phyloP scores from a whole-genome alignment of 768 basidiomycete species.

The Leccinum subgranulosum region DNA sequence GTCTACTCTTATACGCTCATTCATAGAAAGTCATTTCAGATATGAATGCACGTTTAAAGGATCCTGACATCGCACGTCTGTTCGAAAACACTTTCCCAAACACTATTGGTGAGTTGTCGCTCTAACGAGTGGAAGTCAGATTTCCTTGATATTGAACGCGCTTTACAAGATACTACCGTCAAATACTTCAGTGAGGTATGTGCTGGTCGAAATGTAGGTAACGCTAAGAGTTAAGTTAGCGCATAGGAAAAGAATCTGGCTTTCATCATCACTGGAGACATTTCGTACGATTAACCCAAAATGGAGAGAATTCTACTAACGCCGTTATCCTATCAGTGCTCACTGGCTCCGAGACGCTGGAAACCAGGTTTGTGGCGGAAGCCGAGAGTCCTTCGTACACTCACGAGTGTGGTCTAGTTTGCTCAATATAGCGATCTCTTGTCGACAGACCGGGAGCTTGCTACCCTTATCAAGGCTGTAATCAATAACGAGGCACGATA shows the following conservation, averaged over 20 bases:
- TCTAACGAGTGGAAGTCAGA: neutral
- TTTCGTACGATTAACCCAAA: slow-evolving; percentile 51
- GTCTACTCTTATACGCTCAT: neutral
- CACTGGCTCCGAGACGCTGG: slow-evolving; percentile 84
- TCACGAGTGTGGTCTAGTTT: slow-evolving; percentile 43
- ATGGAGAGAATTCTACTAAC: slow-evolving; percentile 5
- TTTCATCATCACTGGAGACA: slow-evolving; percentile 81
- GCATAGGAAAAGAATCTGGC: slow-evolving; percentile 64
- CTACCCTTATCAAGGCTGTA: slow-evolving; percentile 70
- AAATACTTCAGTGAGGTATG: slow-evolving; percentile 65
- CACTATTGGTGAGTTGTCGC: slow-evolving; percentile 55
- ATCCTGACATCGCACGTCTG: slow-evolving; percentile 72
- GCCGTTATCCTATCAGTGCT: slow-evolving; percentile 46
- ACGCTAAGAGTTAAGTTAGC: slow-evolving; percentile 3
- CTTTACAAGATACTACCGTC: slow-evolving; percentile 65
- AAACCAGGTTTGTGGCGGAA: slow-evolving; percentile 52
- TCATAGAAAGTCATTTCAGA: slow-evolving; percentile 67
- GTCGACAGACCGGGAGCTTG: slow-evolving; percentile 52
- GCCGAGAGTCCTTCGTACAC: neutral
- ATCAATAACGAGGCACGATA: slow-evolving; percentile 80
- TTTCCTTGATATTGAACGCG: neutral
- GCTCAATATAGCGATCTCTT: slow-evolving; percentile 66
- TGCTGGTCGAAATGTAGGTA: neutral
- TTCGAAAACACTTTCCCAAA: slow-evolving; percentile 86
- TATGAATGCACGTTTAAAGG: slow-evolving; percentile 68